A percentile compares a stretch with the other conserved stretches of the same genome.
These are phyloP conservation scores for Jacaranda mimosifolia DNA, from an alignment of 257 asterid genomes.

Conservation along the genomic window DNA sequence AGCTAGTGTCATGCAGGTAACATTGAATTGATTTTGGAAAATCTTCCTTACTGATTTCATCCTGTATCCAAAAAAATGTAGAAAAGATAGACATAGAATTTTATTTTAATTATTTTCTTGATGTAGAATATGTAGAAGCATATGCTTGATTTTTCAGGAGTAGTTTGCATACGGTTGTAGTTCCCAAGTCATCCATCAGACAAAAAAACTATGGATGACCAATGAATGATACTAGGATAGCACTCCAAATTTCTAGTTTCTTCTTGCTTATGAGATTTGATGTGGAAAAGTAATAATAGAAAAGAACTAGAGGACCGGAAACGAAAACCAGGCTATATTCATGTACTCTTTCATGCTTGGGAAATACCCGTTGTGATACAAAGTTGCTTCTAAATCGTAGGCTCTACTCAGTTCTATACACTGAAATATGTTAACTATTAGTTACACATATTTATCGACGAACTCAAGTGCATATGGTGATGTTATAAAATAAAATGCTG, in stretches of 20 bases:
- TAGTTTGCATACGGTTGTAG: constrained; percentile 48
- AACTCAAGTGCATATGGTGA: neutral
- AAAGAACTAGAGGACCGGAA: constrained; percentile 45
- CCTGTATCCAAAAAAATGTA: constrained; percentile 28
- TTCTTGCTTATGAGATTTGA: constrained; percentile 43
- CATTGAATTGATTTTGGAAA: constrained; percentile 56
- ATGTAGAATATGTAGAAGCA: neutral
- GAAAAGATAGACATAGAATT: neutral
- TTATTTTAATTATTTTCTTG: neutral
- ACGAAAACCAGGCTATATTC: constrained; percentile 43
- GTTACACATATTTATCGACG: neutral
- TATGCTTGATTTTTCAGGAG: too few species aligned
- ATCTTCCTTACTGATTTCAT: constrained; percentile 58
- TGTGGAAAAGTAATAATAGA: constrained; percentile 47
- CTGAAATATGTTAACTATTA: constrained; percentile 33
- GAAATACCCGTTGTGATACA: constrained; percentile 50
- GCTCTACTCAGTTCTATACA: constrained; percentile 52
- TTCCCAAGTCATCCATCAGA: constrained; percentile 58
- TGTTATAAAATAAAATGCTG: too few species aligned
- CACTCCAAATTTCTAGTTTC: constrained; percentile 41
- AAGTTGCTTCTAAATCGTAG: constrained; percentile 55
- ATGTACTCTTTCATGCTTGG: constrained; percentile 55
- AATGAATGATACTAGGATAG: constrained; percentile 40
- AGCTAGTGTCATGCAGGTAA: constrained; percentile 50
- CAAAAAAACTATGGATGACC: constrained; percentile 55